Evolutionary conservation across 1,284 basidiomycete species (phyloP), one percentile per base, ranked within the genome.

Genomic region (Apiotrichum gamsii): DNA sequence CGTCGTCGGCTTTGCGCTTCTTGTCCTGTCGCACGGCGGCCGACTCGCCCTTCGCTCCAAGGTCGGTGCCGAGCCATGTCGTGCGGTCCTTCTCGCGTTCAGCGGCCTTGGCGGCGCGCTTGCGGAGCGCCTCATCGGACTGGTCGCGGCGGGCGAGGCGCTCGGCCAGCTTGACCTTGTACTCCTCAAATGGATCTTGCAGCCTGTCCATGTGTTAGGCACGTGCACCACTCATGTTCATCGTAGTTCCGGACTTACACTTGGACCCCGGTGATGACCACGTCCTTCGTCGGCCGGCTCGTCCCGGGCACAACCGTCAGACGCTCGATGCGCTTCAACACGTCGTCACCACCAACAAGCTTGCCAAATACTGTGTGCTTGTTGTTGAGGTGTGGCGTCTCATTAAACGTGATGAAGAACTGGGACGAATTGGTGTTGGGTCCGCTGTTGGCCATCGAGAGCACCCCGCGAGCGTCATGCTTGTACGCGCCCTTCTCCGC

Each of bases 361-460:
- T 95, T 90, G 3, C 95, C 94, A 65, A 99, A 99, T 1, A 97
- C 93, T 0, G 93, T 95, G 65, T 95, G 71, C 52, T 74, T 74
- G 44, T 63, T 64, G 48, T 74, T 64, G 11, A 96, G 79, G 67
- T 95, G 82, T 0, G 87, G 78, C 3, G 87, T 81, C 4, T 82
- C 73, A 47, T 77, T 80, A 77, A 95, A 96, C 0, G 90, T 91
- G 35, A 96, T 65, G 69, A 88, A 96, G 73, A 87, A 94, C 65
- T 95, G 91, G 1, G 89, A 89, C 8, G 83, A 86, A 59, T 45
- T 70, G 19, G 50, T 43, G 24, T 53, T 39, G 5, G 85, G 76
- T 2, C 91, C 91, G 64, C 85, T 85, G 69, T 95, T 96, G 1
- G 91, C 90, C 90, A 95, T 95, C 1, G 87, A 68, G 61, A 96